Base-by-base conservation (phyloP, 2,329 filamentous ascomycete species). In the Fusarium udum region DNA sequence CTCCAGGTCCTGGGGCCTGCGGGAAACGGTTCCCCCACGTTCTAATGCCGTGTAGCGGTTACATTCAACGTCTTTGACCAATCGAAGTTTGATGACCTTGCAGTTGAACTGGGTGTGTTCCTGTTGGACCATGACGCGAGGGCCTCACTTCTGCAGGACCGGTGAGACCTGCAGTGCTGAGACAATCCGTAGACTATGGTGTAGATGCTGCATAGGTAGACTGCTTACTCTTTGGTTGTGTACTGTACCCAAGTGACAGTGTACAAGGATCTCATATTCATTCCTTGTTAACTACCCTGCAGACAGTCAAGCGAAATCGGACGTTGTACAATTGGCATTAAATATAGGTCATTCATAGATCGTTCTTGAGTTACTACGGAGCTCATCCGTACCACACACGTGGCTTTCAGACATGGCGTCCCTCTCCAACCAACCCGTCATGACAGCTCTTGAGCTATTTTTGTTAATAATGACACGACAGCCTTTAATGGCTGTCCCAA, bases 341-440 rank as follows among this genome's bases (percentile, higher is more conserved):
- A 69, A 68, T 72, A 67, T 72, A 61, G 75, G 73, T 77, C 75
- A 75, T 78, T 76, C 69, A 77, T 78, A 75, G 57, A 77, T 72
- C 65, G 64, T 75, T 67, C 70, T 73, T 14, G 55, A 78, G 68
- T 68, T 77, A 75, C 70, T 75, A 72, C n/a, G 36, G 64, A 70
- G 52, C 66, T 61, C 45, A 65, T 61, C 32, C 42, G 61, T 56
- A 66, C 63, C 57, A 68, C 31, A 67, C 31, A 60, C 43, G 52
- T 43, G 61, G 66, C 31, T 52, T 52, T 48, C 39, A 59, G 65
- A 70, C 67, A 71, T 68, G 62, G 53, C 60, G 36, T 56, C 56
- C 61, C 49, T 51, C 72, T 56, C 61, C 64, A 69, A 72, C 61
- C 53, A 69, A 71, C 64, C 56, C 61, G 64, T 66, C 58, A 75